phyloP scores from a whole-genome alignment of 108 stramenopile genomes.

The Nitzschia inconspicua region DNA sequence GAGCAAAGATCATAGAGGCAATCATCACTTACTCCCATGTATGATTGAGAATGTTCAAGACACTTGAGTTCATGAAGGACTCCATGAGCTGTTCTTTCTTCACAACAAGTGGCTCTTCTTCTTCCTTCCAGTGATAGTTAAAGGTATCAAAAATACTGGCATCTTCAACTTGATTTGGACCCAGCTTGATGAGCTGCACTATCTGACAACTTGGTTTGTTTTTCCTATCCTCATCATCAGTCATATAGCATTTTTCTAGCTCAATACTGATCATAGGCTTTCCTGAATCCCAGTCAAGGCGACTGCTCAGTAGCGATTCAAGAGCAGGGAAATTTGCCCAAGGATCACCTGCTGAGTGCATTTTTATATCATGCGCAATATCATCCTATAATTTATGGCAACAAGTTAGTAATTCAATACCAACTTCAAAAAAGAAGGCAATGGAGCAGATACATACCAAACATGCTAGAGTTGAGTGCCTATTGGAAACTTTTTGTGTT shows the following conservation, averaged over 20 bases:
- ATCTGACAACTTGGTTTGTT: slow-evolving; percentile 26
- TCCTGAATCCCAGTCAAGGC: slow-evolving; percentile 71
- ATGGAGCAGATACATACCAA: not conserved
- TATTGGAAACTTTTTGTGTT: not conserved
- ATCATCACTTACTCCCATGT: slow-evolving; percentile 60
- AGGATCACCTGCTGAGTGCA: slow-evolving; percentile 43
- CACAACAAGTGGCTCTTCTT: slow-evolving; percentile 54
- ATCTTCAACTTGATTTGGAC: slow-evolving; percentile 49
- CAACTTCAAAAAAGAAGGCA: not conserved
- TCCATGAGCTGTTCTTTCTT: slow-evolving; percentile 70
- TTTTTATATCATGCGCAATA: slow-evolving; percentile 59
- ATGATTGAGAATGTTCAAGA: slow-evolving; percentile 63
- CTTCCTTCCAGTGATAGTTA: slow-evolving; percentile 67
- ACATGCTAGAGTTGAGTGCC: slow-evolving; percentile 6
- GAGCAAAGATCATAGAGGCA: not conserved
- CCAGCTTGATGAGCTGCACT: slow-evolving; percentile 17
- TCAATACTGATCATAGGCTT: slow-evolving; percentile 62
- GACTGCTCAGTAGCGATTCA: slow-evolving; percentile 50
- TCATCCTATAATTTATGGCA: slow-evolving; percentile 48
- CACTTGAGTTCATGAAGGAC: slow-evolving; percentile 54
- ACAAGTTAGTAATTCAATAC: not conserved
- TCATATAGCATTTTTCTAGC: slow-evolving; percentile 45
- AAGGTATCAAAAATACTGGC: slow-evolving; percentile 66
- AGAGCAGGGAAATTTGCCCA: slow-evolving; percentile 72
- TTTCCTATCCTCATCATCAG: too few relatives aligned